A percentile compares a stretch with the other conserved stretches of the same genome.
Evolutionary conservation across 2,329 filamentous ascomycete species (phyloP).

Genomic region (Talaromyces sp.): DNA sequence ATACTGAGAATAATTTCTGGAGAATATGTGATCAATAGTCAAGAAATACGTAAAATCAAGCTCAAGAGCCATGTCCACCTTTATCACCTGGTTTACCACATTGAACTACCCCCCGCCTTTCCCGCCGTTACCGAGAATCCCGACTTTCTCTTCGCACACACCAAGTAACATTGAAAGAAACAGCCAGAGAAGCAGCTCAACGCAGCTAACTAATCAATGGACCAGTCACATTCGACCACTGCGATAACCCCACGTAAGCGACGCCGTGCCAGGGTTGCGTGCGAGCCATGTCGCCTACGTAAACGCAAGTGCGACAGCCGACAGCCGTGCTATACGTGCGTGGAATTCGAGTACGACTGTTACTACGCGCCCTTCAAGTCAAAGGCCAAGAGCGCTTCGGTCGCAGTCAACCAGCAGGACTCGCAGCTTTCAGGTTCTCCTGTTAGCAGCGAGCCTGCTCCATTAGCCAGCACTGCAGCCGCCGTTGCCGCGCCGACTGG

Average conservation of each 20-base stretch:
- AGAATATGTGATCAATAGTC: neutral
- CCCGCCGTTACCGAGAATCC: neutral
- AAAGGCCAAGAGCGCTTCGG: neutral
- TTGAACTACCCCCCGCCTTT: conserved; percentile 1
- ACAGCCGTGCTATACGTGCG: conserved; percentile 50
- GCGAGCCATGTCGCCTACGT: conserved; percentile 49
- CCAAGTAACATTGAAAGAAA: neutral
- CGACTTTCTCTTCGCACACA: neutral
- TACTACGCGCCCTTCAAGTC: conserved; percentile 31
- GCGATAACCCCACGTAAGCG: conserved; percentile 19
- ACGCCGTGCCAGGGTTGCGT: conserved; percentile 41
- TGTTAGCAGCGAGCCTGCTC: neutral
- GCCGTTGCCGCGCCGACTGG: neutral
- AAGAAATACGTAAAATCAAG: neutral
- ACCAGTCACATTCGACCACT: neutral
- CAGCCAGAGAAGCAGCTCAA: neutral
- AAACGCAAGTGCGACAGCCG: conserved; percentile 54
- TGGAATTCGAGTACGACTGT: conserved; percentile 51
- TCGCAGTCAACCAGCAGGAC: neutral
- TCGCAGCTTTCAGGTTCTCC: neutral
- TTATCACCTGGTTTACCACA: neutral
- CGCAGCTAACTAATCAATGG: neutral
- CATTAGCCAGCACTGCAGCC: neutral
- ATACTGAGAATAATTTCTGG: neutral
- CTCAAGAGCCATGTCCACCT: neutral